A percentile compares a stretch with the other conserved stretches of the same genome.
These are phyloP conservation scores for Phytopythium cucurbitacearum DNA, from an alignment of 352 stramenopile genomes.

Conservation along the genomic window DNA sequence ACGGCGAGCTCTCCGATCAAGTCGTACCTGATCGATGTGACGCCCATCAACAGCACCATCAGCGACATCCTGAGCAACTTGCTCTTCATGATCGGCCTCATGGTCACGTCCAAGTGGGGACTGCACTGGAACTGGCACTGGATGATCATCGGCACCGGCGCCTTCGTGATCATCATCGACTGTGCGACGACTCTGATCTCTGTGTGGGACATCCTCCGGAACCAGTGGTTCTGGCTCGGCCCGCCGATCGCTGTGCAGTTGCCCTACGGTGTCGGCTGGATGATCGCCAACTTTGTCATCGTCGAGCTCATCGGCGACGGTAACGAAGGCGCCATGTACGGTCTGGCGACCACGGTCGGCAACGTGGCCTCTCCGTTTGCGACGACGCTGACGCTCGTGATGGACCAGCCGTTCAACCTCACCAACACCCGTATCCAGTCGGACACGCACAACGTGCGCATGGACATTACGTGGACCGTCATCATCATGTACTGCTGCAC, in stretches of 20 bases:
- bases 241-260: constrained; percentile 16
- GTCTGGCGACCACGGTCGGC: constrained; percentile 29
- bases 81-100: not conserved
- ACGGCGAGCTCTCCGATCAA: constrained; percentile 2
- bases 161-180: constrained; percentile 9
- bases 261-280: constrained; percentile 23
- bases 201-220: too few relatives aligned
- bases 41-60: constrained; percentile 4
- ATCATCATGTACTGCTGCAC: too few relatives aligned
- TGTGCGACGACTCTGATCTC: not conserved
- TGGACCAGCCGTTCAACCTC: constrained; percentile 20
- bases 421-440: constrained; percentile 9
- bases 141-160: constrained; percentile 4
- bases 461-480: too few relatives aligned
- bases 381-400: constrained; percentile 20
- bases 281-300: constrained; percentile 13
- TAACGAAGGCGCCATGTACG: constrained; percentile 36
- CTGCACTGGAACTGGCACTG: constrained; percentile 1
- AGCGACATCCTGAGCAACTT: constrained; percentile 2
- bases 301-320: constrained; percentile 32
- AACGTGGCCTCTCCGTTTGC: constrained; percentile 35
- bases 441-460: too few relatives aligned
- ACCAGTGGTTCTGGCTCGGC: too few relatives aligned
- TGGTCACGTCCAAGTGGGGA: too few relatives aligned
- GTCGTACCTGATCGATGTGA: constrained; percentile 4